Percentiles rank a stretch among this genome's conserved stretches.
Conservation (phyloP, 768 basidiomycete species). For the Clitopilus hobsonii region DNA sequence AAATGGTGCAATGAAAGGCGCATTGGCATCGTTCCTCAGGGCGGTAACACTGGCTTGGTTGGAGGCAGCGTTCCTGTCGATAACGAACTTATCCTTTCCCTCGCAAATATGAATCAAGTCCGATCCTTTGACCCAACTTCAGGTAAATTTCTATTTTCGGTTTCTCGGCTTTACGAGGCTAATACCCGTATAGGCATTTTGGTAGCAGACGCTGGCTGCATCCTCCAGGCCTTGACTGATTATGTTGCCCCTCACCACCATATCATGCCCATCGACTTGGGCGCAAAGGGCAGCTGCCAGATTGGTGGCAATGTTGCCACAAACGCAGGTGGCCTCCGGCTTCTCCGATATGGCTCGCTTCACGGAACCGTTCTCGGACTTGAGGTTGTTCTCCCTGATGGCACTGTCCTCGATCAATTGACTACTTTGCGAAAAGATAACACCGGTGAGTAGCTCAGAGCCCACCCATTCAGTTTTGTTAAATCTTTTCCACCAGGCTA, state of each 20-base stretch:
- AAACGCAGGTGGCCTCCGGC: constrained; percentile 94
- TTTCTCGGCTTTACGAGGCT: constrained; percentile 4
- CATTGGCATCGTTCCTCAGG: constrained; percentile 94
- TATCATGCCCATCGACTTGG: constrained; percentile 95
- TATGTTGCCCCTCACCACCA: constrained; percentile 83
- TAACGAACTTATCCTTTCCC: constrained; percentile 84
- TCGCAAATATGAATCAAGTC: constrained; percentile 77
- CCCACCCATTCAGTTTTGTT: background rate
- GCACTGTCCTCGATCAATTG: constrained; percentile 83
- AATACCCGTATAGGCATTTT: constrained; percentile 60
- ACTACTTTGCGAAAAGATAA: constrained; percentile 96
- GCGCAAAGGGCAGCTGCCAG: constrained; percentile 97
- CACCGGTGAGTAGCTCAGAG: constrained; percentile 53
- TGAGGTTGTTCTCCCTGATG: constrained; percentile 94
- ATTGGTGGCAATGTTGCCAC: constrained; percentile 97
- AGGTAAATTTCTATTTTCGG: constrained; percentile 36
- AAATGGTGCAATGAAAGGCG: constrained; percentile 78
- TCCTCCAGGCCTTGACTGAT: constrained; percentile 84
- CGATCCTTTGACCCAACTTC: constrained; percentile 83
- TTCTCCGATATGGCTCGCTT: constrained; percentile 90
- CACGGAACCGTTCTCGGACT: constrained; percentile 94
- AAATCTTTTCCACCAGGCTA: constrained; percentile 55
- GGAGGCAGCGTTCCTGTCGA: constrained; percentile 88
- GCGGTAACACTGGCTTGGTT: constrained; percentile 97
- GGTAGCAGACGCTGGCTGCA: constrained; percentile 91